phyloP scores from a whole-genome alignment of 2,329 filamentous ascomycete genomes.

The Chalara sp. region DNA sequence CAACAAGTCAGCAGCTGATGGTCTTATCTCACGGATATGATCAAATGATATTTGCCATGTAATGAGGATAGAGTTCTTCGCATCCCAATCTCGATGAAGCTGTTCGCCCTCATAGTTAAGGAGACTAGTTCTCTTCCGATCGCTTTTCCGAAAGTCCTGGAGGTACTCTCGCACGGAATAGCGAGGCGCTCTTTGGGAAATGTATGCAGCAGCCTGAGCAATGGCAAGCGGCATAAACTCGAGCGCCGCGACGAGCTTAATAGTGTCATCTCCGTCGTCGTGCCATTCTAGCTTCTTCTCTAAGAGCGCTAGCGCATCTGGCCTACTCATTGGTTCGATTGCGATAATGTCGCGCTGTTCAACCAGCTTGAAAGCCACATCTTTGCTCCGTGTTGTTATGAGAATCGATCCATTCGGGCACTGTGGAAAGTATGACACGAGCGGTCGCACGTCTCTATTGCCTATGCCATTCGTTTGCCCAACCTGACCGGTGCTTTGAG shows the following conservation, averaged over 20 bases:
- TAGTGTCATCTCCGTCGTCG: conserved; percentile 3
- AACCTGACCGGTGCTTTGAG: background rate
- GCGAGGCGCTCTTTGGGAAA: conserved; percentile 15
- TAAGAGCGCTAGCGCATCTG: conserved; percentile 24
- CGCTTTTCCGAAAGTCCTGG: conserved; percentile 27
- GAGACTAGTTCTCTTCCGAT: conserved; percentile 22
- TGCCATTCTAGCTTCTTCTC: conserved; percentile 19
- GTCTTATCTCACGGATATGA: conserved; percentile 29
- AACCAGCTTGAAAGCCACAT: conserved; percentile 12
- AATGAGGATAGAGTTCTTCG: conserved; percentile 13
- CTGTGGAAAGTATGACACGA: conserved; percentile 12
- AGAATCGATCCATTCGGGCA: conserved; percentile 12
- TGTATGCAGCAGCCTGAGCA: background rate
- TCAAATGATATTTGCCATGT: conserved; percentile 12
- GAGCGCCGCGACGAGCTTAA: conserved; percentile 15
- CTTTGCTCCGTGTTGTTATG: conserved; percentile 16
- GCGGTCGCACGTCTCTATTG: background rate
- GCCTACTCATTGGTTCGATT: conserved; percentile 20
- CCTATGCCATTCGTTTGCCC: background rate
- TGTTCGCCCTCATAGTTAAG: conserved; percentile 25
- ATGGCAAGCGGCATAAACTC: conserved; percentile 11
- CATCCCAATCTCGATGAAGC: conserved; percentile 29
- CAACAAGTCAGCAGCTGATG: conserved; percentile 33
- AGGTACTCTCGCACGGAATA: conserved; percentile 31
- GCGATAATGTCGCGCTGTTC: conserved; percentile 14